These are phyloP conservation scores for Clavispora carvajalis DNA, from an alignment of 805 yeast genomes.

Conservation along the genomic window DNA sequence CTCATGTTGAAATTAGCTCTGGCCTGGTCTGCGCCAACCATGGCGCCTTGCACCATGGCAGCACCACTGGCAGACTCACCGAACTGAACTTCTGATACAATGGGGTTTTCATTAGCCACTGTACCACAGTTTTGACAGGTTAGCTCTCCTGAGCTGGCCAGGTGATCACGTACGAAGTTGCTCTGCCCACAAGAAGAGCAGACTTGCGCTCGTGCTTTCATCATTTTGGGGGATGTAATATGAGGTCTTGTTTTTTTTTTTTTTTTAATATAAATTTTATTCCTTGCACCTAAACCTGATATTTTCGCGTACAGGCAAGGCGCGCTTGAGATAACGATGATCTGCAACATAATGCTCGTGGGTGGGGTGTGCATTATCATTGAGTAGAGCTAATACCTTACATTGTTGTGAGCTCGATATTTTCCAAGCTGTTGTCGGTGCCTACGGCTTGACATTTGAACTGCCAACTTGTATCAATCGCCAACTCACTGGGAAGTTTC, in stretches of 20 bases:
- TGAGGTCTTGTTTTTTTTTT: not conserved
- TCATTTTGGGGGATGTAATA: not conserved
- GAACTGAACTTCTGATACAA: conserved; percentile 92
- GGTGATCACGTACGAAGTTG: conserved; percentile 13
- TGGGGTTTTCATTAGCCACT: conserved; percentile 87
- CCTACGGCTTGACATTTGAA: too few relatives aligned
- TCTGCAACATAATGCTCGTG: not conserved
- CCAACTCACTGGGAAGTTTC: too few relatives aligned
- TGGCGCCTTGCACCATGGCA: conserved; percentile 92
- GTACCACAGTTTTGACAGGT: conserved; percentile 82
- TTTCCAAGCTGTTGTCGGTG: too few relatives aligned
- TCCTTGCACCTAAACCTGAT: not conserved
- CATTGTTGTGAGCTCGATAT: too few relatives aligned
- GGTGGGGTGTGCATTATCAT: too few relatives aligned
- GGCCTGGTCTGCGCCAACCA: conserved; percentile 81
- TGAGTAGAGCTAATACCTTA: too few relatives aligned
- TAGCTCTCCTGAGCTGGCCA: conserved; percentile 52
- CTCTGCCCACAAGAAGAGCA: conserved; percentile 7
- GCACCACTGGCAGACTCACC: conserved; percentile 92
- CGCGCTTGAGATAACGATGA: not conserved
- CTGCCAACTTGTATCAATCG: too few relatives aligned
- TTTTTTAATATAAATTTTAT: not conserved
- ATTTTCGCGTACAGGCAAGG: not conserved
- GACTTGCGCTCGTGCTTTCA: not conserved
- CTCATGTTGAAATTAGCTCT: conserved; percentile 66